Evolutionary conservation across 2,329 filamentous ascomycete species (phyloP).

Genomic region (Xylaria sp.): DNA sequence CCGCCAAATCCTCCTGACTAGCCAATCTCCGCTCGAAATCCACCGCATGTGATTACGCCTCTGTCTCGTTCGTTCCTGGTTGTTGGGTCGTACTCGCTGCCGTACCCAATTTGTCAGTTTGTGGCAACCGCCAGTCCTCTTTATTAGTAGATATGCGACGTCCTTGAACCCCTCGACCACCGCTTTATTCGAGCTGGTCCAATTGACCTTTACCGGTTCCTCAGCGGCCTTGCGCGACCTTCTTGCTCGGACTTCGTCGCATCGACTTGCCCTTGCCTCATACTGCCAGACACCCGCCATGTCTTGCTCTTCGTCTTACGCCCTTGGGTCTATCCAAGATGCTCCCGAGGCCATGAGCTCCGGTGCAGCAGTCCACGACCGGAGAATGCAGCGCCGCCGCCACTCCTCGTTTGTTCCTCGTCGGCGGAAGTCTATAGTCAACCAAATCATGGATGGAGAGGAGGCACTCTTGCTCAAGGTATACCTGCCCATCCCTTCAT

Average conservation of each 20-base stretch:
- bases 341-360: constrained; percentile 53
- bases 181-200: constrained; percentile 33
- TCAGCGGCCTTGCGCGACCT: neutral
- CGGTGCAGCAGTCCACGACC: constrained; percentile 52
- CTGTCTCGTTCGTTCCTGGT: constrained; percentile 11
- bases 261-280: constrained; percentile 14
- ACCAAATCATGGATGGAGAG: constrained; percentile 70
- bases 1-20: constrained; percentile 26
- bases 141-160: neutral
- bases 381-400: constrained; percentile 56
- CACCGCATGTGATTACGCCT: constrained; percentile 40
- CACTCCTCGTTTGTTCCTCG: constrained; percentile 67
- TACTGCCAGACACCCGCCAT: constrained; percentile 40
- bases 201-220: constrained; percentile 11
- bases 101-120: constrained; percentile 10
- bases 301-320: constrained; percentile 48
- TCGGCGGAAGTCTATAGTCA: constrained; percentile 67
- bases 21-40: constrained; percentile 41
- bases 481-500: constrained; percentile 15
- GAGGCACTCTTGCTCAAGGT: constrained; percentile 70
- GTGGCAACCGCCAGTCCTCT: constrained; percentile 8
- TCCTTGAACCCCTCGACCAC: constrained; percentile 12
- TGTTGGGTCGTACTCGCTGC: constrained; percentile 19
- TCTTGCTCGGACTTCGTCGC: neutral
- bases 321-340: constrained; percentile 50